phyloP scores from a whole-genome alignment of 169 alveolate species.

The Miamiensis avidus region DNA sequence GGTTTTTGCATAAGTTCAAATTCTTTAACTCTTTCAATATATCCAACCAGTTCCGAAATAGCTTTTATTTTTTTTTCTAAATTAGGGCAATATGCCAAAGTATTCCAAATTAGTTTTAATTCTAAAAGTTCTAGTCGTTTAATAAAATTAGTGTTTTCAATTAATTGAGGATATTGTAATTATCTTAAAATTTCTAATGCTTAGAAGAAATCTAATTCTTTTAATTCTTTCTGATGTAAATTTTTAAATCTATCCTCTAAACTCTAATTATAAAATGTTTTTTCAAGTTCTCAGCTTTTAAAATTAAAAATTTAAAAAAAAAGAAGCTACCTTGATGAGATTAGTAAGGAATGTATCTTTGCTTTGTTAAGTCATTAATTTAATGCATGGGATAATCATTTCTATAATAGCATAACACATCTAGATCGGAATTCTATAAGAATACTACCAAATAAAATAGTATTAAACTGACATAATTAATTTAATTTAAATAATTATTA shows the following conservation, averaged over 20 bases:
- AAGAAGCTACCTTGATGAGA: background rate
- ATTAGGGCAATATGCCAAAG: background rate
- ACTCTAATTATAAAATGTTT: background rate
- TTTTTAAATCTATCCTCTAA: background rate
- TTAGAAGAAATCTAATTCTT: background rate
- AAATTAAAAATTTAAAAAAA: no score
- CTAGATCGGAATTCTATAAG: background rate
- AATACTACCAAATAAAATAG: background rate
- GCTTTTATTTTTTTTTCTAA: background rate
- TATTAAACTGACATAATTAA: no score
- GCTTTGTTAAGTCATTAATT: background rate
- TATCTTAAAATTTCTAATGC: background rate
- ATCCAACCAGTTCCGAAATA: background rate
- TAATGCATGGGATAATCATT: background rate
- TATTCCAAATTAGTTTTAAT: background rate
- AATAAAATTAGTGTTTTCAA: no score
- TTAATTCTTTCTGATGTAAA: background rate
- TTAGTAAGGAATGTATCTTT: background rate
- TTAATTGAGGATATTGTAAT: background rate
- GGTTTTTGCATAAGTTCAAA: background rate
- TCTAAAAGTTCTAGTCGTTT: background rate
- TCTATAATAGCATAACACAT: background rate
- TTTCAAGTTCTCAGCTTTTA: no score
- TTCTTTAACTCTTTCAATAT: background rate
- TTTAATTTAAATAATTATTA: no score